Evolutionary conservation across 2,329 filamentous ascomycete genomes (phyloP).

Genomic region (Chlorencoelia australis): DNA sequence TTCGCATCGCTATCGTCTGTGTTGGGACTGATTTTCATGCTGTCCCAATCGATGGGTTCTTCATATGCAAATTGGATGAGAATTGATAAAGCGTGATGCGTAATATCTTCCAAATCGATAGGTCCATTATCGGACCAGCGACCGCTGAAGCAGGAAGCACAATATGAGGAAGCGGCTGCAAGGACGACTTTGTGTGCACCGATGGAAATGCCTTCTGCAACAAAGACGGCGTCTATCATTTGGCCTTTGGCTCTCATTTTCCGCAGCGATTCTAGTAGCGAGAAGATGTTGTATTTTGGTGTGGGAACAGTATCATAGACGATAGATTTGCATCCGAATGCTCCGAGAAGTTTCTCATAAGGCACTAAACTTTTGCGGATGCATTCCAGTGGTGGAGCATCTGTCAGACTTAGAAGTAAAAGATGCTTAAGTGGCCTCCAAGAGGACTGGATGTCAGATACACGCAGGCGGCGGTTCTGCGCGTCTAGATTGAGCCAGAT

Average conservation of each 20-base stretch:
- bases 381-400: constrained; percentile 16
- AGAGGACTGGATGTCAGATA: constrained; percentile 11
- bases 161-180: neutral
- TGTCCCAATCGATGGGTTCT: neutral
- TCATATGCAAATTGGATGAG: constrained; percentile 2
- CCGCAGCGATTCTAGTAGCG: constrained; percentile 4
- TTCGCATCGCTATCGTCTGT: constrained; percentile 10
- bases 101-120: neutral
- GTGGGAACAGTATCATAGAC: constrained; percentile 12
- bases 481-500: constrained; percentile 17
- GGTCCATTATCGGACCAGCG: neutral
- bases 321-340: constrained; percentile 17
- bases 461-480: neutral
- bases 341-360: constrained; percentile 16
- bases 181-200: neutral
- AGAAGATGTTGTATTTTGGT: neutral
- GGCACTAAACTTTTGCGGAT: constrained; percentile 14
- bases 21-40: constrained; percentile 9
- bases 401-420: constrained; percentile 17
- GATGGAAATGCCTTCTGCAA: neutral
- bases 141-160: neutral
- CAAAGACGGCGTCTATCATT: constrained; percentile 1
- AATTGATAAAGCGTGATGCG: neutral
- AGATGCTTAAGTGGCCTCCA: constrained; percentile 17
- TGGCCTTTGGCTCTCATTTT: neutral